These are phyloP conservation scores for Phaeophleospora eucalypticola DNA, from an alignment of 2,329 filamentous ascomycete species.

Conservation along the genomic window DNA sequence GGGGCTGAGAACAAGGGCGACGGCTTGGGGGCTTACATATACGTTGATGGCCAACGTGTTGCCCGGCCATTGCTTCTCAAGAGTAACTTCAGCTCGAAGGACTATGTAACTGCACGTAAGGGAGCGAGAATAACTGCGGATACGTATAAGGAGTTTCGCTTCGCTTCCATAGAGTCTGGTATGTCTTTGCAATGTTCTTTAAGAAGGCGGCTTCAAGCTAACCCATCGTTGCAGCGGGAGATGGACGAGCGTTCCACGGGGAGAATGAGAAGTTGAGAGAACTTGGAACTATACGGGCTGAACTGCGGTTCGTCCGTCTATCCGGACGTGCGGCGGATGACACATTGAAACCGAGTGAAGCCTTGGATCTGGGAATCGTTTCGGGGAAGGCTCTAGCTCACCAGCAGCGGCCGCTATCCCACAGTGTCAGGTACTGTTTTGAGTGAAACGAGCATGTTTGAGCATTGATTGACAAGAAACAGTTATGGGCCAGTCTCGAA, in stretches of 20 bases:
- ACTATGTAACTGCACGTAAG: not conserved
- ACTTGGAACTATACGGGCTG: not conserved
- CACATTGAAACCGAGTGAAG: not conserved
- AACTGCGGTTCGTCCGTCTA: not conserved
- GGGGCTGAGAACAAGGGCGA: conserved; percentile 9
- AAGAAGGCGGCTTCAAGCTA: no score
- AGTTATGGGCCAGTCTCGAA: not conserved
- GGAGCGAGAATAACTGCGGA: not conserved
- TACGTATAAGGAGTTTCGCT: not conserved
- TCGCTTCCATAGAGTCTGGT: not conserved
- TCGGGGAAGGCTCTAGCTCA: conserved; percentile 14
- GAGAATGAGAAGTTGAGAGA: not conserved
- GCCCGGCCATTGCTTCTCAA: not conserved
- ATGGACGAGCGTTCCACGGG: not conserved
- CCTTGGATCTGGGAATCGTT: conserved; percentile 4
- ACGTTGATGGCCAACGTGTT: conserved; percentile 8
- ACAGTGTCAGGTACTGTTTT: conserved; percentile 11
- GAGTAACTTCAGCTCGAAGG: not conserved
- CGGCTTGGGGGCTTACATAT: conserved; percentile 4
- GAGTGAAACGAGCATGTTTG: not conserved
- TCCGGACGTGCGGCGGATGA: not conserved
- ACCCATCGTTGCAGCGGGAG: not conserved
- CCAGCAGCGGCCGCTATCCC: conserved; percentile 16
- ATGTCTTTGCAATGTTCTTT: no score
- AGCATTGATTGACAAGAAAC: no score